Base-by-base conservation (phyloP, 2,329 filamentous ascomycete genomes). In the Pyrenochaeta sp. region DNA sequence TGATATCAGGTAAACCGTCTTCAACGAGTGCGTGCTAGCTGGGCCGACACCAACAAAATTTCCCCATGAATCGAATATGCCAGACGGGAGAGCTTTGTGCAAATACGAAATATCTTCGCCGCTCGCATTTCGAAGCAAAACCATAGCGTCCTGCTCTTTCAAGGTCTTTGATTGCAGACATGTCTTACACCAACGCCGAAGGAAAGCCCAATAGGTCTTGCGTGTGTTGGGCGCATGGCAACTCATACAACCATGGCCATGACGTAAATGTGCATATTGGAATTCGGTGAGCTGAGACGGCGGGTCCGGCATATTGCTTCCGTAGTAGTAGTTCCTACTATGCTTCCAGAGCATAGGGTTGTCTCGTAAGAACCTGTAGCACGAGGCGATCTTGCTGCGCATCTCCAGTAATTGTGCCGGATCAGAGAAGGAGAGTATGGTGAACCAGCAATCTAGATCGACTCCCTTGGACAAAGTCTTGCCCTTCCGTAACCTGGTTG, bases 161-260 rank as follows among this genome's bases (percentile, higher is more conserved):
- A 74, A 49, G 5, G 70, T 73, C 50, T 78, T 77, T 9, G 62
- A 59, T 15, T 70, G 68, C 48, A 79, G 66, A 57, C 78, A 80
- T 8, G 62, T 61, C 50, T 76, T 75, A 62, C 78, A 80, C 77
- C 77, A 79, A n/a, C 78, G 74, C 10, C 76, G 73, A 24, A 77
- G 71, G 49, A 79, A 79, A 1, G 76, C 76, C 78, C 78, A 80
- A 56, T 79, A 80, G 4, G 77, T 77, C 62, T 79, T 80, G 60
- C 78, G 71, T 6, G 77, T 76, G 34, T 68, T 71, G 5, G 64
- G 66, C 12, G 76, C 67, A 13, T 66, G 62, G 60, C 78, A 79
- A 30, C 68, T 72, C 71, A 77, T 77, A 63, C 78, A 80, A 27
- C 77, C 77, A 48, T 73, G 71, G 7, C 77, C 77, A 39, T 77